phyloP scores from a whole-genome alignment of 345 rosid species.

The Nephelium lappaceum region DNA sequence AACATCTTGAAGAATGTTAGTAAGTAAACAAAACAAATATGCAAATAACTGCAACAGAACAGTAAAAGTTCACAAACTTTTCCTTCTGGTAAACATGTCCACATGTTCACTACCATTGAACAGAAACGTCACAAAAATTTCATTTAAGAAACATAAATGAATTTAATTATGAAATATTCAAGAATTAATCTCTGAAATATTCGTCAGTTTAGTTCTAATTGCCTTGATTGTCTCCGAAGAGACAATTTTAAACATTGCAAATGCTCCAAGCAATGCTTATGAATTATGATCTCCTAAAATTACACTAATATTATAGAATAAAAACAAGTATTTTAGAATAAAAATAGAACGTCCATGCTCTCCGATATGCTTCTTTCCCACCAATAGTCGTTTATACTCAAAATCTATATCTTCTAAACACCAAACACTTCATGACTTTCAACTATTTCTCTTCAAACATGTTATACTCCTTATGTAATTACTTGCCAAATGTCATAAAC shows the following conservation, averaged over 20 bases:
- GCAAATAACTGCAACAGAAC: background rate
- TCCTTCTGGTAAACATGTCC: background rate
- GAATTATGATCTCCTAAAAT: background rate
- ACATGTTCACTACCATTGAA: background rate
- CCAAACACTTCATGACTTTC: background rate
- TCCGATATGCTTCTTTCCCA: background rate
- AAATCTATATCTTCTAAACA: background rate
- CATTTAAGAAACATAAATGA: background rate
- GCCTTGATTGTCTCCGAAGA: background rate
- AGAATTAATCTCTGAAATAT: background rate
- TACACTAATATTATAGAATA: too few species aligned
- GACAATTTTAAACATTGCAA: background rate
- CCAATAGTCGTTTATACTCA: background rate
- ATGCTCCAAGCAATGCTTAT: background rate
- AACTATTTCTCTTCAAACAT: background rate
- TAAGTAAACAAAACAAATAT: constrained; percentile 2
- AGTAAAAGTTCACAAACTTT: background rate
- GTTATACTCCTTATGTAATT: background rate
- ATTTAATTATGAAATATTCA: background rate
- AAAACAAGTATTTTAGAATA: background rate
- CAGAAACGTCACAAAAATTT: background rate
- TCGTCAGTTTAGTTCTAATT: background rate
- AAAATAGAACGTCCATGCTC: constrained; percentile 1
- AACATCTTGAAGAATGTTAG: constrained; percentile 9
- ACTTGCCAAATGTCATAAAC: background rate